These are phyloP conservation scores for Lachnellula subtilissima DNA, from an alignment of 2,329 filamentous ascomycete species.

Conservation along the genomic window DNA sequence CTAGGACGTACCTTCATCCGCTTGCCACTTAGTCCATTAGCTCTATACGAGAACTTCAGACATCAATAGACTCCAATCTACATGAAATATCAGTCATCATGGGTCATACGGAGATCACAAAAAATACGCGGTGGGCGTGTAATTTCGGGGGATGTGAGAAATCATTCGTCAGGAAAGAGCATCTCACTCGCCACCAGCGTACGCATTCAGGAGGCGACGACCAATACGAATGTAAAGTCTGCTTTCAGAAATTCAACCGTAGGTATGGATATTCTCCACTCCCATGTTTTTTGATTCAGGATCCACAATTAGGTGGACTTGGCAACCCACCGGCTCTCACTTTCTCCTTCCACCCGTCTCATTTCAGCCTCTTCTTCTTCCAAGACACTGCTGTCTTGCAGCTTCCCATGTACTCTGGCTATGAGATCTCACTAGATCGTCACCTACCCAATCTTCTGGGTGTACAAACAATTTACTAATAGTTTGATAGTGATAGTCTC, in stretches of 20 bases:
- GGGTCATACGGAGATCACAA: background rate
- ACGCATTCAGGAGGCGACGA: constrained; percentile 15
- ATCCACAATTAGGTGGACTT: background rate
- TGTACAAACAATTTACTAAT: background rate
- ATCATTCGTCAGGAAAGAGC: constrained; percentile 25
- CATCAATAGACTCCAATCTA: too few relatives aligned
- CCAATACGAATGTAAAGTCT: constrained; percentile 18
- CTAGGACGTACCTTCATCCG: too few relatives aligned
- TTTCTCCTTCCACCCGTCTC: background rate
- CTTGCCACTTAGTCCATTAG: too few relatives aligned
- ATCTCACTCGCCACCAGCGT: constrained; percentile 24
- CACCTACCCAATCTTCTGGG: background rate
- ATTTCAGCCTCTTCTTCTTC: too few relatives aligned
- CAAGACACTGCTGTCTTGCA: background rate
- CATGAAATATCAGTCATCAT: too few relatives aligned
- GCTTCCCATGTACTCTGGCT: background rate
- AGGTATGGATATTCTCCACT: constrained; percentile 10
- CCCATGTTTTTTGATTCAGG: background rate
- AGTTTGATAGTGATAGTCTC: constrained; percentile 21
- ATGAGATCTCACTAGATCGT: background rate
- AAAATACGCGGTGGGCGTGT: constrained; percentile 9
- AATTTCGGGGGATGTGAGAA: constrained; percentile 20
- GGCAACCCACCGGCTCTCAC: background rate
- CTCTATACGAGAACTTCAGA: too few relatives aligned
- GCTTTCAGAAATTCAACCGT: constrained; percentile 23